phyloP scores from a whole-genome alignment of 1,284 basidiomycete species.

The Malassezia yamatoensis region DNA sequence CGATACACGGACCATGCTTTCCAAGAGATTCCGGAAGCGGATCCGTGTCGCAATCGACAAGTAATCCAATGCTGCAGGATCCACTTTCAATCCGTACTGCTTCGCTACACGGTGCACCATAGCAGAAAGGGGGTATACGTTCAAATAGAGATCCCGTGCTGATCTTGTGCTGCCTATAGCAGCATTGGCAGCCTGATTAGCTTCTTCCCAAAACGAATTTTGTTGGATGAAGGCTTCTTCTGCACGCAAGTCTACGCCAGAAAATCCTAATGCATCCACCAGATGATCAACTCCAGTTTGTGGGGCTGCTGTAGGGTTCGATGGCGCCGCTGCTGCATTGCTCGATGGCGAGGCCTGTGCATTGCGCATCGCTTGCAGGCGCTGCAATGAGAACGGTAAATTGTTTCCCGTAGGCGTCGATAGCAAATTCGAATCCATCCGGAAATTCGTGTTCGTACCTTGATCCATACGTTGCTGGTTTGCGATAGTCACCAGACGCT shows the following conservation, averaged over 20 bases:
- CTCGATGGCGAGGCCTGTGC: conserved; percentile 2
- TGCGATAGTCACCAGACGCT: conserved; percentile 13
- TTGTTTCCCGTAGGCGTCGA: conserved; percentile 4
- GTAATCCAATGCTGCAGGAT: conserved; percentile 41
- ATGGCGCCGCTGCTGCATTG: neutral
- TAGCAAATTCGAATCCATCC: conserved; percentile 6
- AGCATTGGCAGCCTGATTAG: conserved; percentile 14
- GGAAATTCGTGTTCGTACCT: neutral
- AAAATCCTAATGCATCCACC: conserved; percentile 38
- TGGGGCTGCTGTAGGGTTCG: neutral
- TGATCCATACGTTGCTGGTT: conserved; percentile 8
- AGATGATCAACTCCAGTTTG: conserved; percentile 24
- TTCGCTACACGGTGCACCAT: conserved; percentile 33
- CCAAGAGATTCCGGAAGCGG: conserved; percentile 40
- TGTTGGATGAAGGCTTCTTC: conserved; percentile 41
- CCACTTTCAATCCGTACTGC: conserved; percentile 34
- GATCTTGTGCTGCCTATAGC: conserved; percentile 16
- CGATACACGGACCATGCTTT: conserved; percentile 38
- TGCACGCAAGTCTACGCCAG: conserved; percentile 38
- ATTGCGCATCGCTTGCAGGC: conserved; percentile 14
- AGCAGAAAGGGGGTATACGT: conserved; percentile 34
- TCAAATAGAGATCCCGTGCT: conserved; percentile 35
- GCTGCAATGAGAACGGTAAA: conserved; percentile 15
- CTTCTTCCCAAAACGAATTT: conserved; percentile 21
- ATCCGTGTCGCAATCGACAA: conserved; percentile 38